These are phyloP conservation scores for Sugiyamaella grinbergsii DNA, from an alignment of 1,139 yeast genomes.

Conservation along the genomic window DNA sequence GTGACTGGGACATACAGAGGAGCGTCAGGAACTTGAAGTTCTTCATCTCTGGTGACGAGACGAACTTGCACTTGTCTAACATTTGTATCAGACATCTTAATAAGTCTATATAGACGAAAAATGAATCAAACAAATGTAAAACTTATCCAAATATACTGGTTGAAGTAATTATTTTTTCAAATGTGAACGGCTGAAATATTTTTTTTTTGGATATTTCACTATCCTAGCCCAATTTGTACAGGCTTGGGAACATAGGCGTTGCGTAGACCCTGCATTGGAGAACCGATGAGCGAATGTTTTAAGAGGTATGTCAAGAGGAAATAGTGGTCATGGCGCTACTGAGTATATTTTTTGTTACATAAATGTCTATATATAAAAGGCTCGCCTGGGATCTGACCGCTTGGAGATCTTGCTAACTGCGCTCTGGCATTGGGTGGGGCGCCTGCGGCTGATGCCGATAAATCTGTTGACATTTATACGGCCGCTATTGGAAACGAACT, in stretches of 20 bases:
- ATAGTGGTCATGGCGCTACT: no score
- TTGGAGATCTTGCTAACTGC: no score
- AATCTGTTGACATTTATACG: no score
- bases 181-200: constrained; percentile 13
- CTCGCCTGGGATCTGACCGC: no score
- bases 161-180: neutral
- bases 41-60: constrained; percentile 85
- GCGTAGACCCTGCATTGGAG: constrained; percentile 7
- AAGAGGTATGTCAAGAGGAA: no score
- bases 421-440: neutral
- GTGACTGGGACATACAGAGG: constrained; percentile 81
- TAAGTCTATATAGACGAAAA: neutral
- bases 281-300: no score
- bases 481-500: constrained; percentile 1
- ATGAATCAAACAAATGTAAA: neutral
- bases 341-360: no score
- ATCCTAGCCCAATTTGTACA: constrained; percentile 9
- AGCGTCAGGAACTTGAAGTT: constrained; percentile 73
- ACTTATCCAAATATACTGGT: neutral
- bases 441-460: neutral
- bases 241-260: neutral
- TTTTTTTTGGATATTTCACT: constrained; percentile 16
- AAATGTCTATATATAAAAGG: no score
- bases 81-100: constrained; percentile 17
- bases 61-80: constrained; percentile 64